Conservation (phyloP, 768 basidiomycete species). For the Amylocystis lapponica region DNA sequence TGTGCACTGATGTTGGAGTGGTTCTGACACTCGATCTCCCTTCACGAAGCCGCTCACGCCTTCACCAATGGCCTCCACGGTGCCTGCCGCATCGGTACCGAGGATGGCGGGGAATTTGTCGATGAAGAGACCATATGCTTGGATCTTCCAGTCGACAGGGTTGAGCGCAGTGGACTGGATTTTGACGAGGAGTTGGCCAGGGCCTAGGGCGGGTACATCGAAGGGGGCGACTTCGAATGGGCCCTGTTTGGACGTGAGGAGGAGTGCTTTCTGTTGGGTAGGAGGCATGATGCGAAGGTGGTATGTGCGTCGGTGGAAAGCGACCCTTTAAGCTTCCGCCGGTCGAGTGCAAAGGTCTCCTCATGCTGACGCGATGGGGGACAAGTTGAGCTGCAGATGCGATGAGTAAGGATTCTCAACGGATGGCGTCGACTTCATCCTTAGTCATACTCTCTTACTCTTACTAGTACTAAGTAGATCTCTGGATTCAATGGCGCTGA, state of each 20-base stretch:
- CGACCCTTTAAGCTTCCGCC: no score
- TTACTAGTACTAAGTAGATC: no score
- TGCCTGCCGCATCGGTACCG: constrained; percentile 26
- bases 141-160: constrained; percentile 33
- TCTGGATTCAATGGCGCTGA: no score
- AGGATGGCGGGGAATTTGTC: constrained; percentile 26
- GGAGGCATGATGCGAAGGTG: constrained; percentile 4
- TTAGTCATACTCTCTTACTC: no score
- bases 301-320: no score
- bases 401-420: no score
- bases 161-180: constrained; percentile 25
- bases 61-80: constrained; percentile 33
- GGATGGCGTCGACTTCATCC: no score
- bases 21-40: constrained; percentile 40
- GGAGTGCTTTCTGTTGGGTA: constrained; percentile 2
- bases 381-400: no score
- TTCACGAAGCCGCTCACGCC: constrained; percentile 28
- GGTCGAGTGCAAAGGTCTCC: no score
- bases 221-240: neutral
- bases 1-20: no score
- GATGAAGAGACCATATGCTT: constrained; percentile 25
- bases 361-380: no score
- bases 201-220: neutral
- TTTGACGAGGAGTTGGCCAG: constrained; percentile 22
- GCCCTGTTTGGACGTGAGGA: neutral